A percentile compares a stretch with the other conserved stretches of the same genome.
Evolutionary conservation across 1,284 basidiomycete species (phyloP).

Genomic region (Microbotryum lychnidis-dioicae): DNA sequence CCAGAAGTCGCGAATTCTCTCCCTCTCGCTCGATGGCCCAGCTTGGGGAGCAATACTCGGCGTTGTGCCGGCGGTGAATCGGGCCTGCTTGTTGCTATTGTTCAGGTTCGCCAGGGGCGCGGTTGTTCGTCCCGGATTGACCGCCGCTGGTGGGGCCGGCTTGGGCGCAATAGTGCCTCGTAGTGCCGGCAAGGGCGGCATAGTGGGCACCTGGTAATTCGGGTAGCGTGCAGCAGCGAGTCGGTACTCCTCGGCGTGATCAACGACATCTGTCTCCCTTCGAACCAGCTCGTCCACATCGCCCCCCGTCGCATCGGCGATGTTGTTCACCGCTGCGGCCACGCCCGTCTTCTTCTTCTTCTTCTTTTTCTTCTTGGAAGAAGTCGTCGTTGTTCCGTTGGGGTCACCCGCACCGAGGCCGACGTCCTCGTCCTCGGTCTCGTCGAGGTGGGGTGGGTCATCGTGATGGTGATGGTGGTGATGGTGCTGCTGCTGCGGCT

Average conservation of each 20-base stretch:
- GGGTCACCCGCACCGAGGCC: constrained; percentile 7
- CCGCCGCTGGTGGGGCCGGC: too few species aligned
- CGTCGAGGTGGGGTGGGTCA: background rate
- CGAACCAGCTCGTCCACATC: too few species aligned
- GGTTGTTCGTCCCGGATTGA: background rate
- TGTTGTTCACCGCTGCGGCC: constrained; percentile 39
- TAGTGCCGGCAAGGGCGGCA: constrained; percentile 1
- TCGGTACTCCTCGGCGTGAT: background rate
- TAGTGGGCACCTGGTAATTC: background rate
- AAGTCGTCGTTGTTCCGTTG: constrained; percentile 7
- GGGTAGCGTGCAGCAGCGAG: background rate
- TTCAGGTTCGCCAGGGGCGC: background rate
- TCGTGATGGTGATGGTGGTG: constrained; percentile 1
- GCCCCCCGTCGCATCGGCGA: constrained; percentile 16
- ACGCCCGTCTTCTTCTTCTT: constrained; percentile 47
- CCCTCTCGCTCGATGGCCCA: constrained; percentile 73
- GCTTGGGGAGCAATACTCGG: constrained; percentile 18
- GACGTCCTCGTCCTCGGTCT: constrained; percentile 12
- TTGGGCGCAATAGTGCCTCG: background rate
- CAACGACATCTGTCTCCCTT: too few species aligned
- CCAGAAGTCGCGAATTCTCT: constrained; percentile 97
- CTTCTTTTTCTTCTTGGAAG: constrained; percentile 42
- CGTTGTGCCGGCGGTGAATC: background rate
- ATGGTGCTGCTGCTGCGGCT: constrained; percentile 1
- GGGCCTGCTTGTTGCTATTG: background rate